Evolutionary conservation across 2,329 filamentous ascomycete species (phyloP), one percentile per base, ranked within the genome.

Genomic region (Phoma sp.): DNA sequence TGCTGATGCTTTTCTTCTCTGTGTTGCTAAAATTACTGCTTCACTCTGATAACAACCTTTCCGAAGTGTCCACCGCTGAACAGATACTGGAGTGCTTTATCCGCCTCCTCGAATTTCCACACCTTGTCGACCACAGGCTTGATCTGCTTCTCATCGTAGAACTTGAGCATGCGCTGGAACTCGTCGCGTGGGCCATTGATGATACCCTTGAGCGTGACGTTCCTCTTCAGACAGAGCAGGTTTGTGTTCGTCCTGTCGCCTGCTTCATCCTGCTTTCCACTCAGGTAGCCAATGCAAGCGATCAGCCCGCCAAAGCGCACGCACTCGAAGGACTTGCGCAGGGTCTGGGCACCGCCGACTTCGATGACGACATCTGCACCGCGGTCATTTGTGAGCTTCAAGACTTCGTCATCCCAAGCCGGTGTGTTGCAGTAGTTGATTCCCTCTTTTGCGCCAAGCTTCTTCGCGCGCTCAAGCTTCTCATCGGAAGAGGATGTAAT

Each of bases 151-250:
- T 74, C 64, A 2, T 72, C 66, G 57, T 78, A 79, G 53, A 80
- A 78, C 39, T 60, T 56, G 39, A 74, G 59, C 75, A 79, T 76
- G 59, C 77, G 72, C 51, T 77, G 75, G 15, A 80, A 82, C 33
- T 80, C 74, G 57, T 85, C 83, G 58, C 79, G 80, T 0, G 87
- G 85, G 0, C 87, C 87, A 67, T 88, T 88, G 23, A 88, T 63
- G 6, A 89, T 81, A 0, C 87, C 82, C 67, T 83, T 83, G 7
- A 84, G 64, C 1, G 81, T 84, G 1, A 83, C 79, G 34, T 78
- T 84, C 18, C 80, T 74, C 56, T 76, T 74, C 37, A 84, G 61
- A 2, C 80, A 78, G 15, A 84, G 74, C 23, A 89, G 73, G 61
- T 88, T 89, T 12, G 86, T 81, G 58, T 87, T 87, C 7, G 82